Evolutionary conservation across 352 stramenopile genomes (phyloP), one percentile per base, ranked within the genome.

Genomic region (Phytophthora niederhauseri): DNA sequence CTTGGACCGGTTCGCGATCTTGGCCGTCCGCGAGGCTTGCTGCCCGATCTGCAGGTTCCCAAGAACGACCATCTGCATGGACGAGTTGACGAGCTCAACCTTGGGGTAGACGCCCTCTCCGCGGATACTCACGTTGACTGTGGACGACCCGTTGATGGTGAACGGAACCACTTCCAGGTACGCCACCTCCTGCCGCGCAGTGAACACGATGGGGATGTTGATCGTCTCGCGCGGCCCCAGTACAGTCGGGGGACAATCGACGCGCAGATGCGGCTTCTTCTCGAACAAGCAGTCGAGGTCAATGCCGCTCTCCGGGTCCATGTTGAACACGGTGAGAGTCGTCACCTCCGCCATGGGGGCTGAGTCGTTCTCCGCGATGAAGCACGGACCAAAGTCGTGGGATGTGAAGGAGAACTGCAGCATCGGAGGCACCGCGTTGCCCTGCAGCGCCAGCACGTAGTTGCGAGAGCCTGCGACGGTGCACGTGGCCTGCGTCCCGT

Each of bases 321-420:
- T 86, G 63, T 98, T 98, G 20, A 90, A 90, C 9, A 98, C 87
- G 0, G 70, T 79, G 15, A 98, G 66, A 0, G 70, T 72, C 17
- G 66, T 54, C 6, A 75, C 82, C 68, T 97, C 92, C 0, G 79
- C 63, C 20, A 89, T 73, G 4, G 79, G 77, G 6, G 75, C 56
- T 3, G 77, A 76, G 45, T 95, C 92, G 2, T 81, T 73, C 52
- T 92, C 89, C n/a, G 90, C 83, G 50, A 98, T 84, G 31, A 98
- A 98, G 66, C 92, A 98, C 24, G 91, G 67, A 0, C 94, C 93
- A 80, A 98, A 98, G 68, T 98, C 90, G 61, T 97, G 80, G 11
- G 91, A 63, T 12, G 80, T 88, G 73, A 97, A 97, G 6, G 89
- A 97, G 49, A 98, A 98, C 26, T 94, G 81, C 19, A 98, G 57